Evolutionary conservation across 192 early-diverging fungal species (phyloP), one percentile per base, ranked within the genome.

Genomic region (Mycoemilia scoparia): DNA sequence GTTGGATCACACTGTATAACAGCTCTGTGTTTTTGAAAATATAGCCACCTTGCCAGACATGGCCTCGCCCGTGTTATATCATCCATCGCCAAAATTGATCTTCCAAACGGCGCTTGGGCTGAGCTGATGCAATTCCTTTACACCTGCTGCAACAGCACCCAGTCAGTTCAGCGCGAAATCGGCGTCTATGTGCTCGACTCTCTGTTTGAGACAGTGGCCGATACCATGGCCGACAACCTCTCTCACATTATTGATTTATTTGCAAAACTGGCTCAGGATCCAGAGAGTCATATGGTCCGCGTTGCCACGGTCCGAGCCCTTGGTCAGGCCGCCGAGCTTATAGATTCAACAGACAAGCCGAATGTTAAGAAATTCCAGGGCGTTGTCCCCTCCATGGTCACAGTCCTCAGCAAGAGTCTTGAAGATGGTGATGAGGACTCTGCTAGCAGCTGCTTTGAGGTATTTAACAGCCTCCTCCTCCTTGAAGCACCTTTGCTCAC

Each of bases 31-130:
- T n/a, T n/a, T n/a, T n/a, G n/a, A n/a, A n/a, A n/a, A n/a, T n/a
- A n/a, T n/a, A 79, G 76, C 21, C 50, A 70, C 14, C 62, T 74
- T 21, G 73, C 77, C 4, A 73, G 83, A 28, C 82, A 87, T 49
- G 64, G 77, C 9, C 61, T 79, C 45, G 77, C 85, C 9, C 82
- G 82, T 32, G 84, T 82, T n/a, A 84, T 90, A 36, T 77, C 88
- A n/a, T 71, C 79, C 17, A 70, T 86, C 31, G 88, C 84, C 26
- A 68, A 76, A 47, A 60, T 76, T 18, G 87, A 88, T 44, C 60
- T 90, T 28, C 75, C 75, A 7, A 66, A 69, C 30, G 66, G 74
- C 37, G 67, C 67, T 45, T 93, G 88, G 88, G 46, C 56, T 22
- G 67, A 87, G 13, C 58, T 93, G 34, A 49, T 87, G 23, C 55